phyloP scores from a whole-genome alignment of 495 filamentous ascomycete genomes.

The Neurospora sp. region DNA sequence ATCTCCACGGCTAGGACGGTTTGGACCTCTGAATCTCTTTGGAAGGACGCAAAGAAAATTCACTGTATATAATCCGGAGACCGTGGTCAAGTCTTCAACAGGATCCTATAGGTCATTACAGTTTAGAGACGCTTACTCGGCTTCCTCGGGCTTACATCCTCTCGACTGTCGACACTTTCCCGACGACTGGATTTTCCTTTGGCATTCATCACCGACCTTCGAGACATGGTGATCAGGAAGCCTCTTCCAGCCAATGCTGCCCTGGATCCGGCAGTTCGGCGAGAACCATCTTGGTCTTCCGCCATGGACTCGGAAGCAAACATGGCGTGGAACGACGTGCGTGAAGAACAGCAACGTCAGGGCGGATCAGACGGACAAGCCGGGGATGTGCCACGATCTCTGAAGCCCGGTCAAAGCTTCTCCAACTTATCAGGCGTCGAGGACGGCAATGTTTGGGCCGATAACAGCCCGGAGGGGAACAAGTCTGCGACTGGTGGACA shows the following conservation, averaged over 20 bases:
- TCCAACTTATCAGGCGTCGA: conserved; percentile 10
- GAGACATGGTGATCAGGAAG: conserved; percentile 30
- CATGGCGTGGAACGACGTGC: conserved; percentile 24
- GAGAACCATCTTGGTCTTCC: conserved; percentile 24
- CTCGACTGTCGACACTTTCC: background rate
- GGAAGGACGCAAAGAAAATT: background rate
- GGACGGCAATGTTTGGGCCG: conserved; percentile 17
- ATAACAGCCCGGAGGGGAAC: background rate
- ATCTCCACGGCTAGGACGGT: background rate
- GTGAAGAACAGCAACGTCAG: conserved; percentile 4
- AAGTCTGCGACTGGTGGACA: background rate
- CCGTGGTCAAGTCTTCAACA: background rate
- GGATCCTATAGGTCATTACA: background rate
- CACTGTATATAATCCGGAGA: background rate
- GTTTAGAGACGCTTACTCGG: background rate
- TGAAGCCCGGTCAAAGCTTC: conserved; percentile 17
- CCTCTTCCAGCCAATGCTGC: conserved; percentile 27
- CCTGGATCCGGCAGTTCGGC: conserved; percentile 15
- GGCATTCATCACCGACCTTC: background rate
- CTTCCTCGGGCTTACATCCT: background rate
- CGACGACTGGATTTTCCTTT: background rate
- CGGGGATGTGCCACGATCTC: conserved; percentile 15
- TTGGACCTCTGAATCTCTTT: background rate
- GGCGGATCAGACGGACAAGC: background rate
- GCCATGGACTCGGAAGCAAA: conserved; percentile 25